A percentile compares a stretch with the other conserved stretches of the same genome.
These are phyloP conservation scores for Reticulascus tulasneorum DNA, from an alignment of 2,329 filamentous ascomycete genomes.

Conservation along the genomic window DNA sequence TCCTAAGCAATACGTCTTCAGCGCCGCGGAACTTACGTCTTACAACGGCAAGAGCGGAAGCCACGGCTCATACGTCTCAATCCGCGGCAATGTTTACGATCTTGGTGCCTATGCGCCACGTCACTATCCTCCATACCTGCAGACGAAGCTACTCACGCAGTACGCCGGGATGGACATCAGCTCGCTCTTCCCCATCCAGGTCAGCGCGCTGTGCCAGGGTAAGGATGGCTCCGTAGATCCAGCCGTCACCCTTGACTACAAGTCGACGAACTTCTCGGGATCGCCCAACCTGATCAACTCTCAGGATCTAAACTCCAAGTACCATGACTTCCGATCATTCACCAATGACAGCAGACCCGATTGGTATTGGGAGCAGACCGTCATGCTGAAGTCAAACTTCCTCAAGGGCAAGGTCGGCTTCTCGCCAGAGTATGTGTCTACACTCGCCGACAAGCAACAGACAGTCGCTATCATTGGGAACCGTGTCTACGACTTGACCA, in stretches of 20 bases:
- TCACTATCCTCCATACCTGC: constrained; percentile 70
- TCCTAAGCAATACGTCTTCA: constrained; percentile 86
- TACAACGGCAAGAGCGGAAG: constrained; percentile 68
- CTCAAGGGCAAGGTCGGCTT: constrained; percentile 87
- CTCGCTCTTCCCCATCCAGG: constrained; percentile 85
- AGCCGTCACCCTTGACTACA: constrained; percentile 81
- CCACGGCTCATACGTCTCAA: constrained; percentile 64
- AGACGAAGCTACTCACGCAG: constrained; percentile 60
- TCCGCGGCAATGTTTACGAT: constrained; percentile 88
- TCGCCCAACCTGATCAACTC: constrained; percentile 60
- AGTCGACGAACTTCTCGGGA: constrained; percentile 69
- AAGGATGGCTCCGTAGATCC: constrained; percentile 60
- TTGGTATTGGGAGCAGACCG: constrained; percentile 91
- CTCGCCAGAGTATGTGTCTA: constrained; percentile 70
- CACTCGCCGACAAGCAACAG: constrained; percentile 56
- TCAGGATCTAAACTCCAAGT: constrained; percentile 69
- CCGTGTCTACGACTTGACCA: constrained; percentile 84
- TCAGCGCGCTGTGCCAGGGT: constrained; percentile 85
- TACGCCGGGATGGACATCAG: constrained; percentile 91
- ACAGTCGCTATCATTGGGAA: constrained; percentile 74
- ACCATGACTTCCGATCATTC: constrained; percentile 89
- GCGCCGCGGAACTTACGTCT: constrained; percentile 66
- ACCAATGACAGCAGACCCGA: constrained; percentile 79
- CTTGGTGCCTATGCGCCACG: constrained; percentile 66
- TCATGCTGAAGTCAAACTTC: constrained; percentile 70